These are phyloP conservation scores for Chenopodium album DNA, from an alignment of 148 eudicot genomes.

Conservation along the genomic window DNA sequence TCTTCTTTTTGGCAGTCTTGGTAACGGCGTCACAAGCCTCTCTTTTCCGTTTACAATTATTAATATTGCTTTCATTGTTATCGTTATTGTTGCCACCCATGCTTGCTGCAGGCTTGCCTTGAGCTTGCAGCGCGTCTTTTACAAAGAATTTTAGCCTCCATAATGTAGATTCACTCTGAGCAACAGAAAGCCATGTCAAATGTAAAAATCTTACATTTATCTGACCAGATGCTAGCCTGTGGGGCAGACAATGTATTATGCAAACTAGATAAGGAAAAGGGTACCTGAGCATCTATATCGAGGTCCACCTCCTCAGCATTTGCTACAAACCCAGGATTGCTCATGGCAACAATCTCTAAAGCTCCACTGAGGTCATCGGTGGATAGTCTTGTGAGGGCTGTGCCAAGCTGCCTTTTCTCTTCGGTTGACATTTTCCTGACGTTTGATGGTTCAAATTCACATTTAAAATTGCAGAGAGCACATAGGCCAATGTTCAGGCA, in stretches of 20 bases:
- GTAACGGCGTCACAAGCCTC: slow-evolving; percentile 44
- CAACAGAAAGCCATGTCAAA: background rate
- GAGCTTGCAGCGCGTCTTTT: slow-evolving; percentile 53
- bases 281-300: slow-evolving; percentile 73
- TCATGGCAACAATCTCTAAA: slow-evolving; percentile 62
- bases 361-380: slow-evolving; percentile 63
- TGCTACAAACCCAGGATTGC: slow-evolving; percentile 49
- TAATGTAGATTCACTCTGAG: slow-evolving; percentile 65
- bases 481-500: background rate
- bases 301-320: slow-evolving; percentile 65
- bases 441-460: background rate
- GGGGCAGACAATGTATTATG: background rate
- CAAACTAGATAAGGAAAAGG: background rate
- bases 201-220: background rate
- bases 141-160: slow-evolving; percentile 76
- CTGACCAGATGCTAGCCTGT: background rate
- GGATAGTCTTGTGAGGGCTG: slow-evolving; percentile 48
- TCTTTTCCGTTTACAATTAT: slow-evolving; percentile 36
- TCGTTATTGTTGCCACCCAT: slow-evolving; percentile 25
- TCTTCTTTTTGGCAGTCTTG: slow-evolving; percentile 53
- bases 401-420: slow-evolving; percentile 69
- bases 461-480: background rate
- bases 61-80: slow-evolving; percentile 14
- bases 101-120: slow-evolving; percentile 35
- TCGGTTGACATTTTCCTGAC: slow-evolving; percentile 56